Percentiles rank a stretch among this genome's conserved stretches.
Conservation (phyloP, 225 moss, liverwort and hornwort species). For the Pseudoscleropodium purum region DNA sequence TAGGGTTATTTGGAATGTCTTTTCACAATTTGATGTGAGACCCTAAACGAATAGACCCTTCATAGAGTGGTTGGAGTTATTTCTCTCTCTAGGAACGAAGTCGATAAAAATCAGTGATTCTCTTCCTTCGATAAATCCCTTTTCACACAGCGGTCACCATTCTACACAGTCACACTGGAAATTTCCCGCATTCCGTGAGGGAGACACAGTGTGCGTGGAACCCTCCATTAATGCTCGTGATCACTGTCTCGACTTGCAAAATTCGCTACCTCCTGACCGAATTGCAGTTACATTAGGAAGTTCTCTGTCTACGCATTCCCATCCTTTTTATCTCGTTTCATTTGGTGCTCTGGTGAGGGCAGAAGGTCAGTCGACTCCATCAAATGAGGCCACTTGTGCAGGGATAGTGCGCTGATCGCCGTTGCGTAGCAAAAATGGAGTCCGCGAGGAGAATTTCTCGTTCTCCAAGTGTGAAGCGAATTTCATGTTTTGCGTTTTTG, state of each 20-base stretch:
- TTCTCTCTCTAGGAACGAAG: neutral
- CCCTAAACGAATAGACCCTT: no score
- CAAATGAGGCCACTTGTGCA: neutral
- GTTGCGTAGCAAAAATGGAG: neutral
- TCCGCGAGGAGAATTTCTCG: neutral
- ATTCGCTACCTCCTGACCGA: neutral
- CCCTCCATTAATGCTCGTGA: neutral
- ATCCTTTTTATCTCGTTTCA: neutral
- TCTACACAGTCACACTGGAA: neutral
- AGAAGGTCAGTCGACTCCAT: neutral
- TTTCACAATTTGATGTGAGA: neutral
- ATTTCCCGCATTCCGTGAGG: neutral
- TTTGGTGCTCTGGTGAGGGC: neutral
- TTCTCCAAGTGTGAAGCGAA: neutral
- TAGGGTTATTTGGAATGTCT: neutral
- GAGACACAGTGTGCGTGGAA: neutral
- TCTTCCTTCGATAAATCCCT: neutral
- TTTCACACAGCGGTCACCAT: neutral
- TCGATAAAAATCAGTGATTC: neutral
- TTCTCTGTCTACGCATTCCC: neutral
- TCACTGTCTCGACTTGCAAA: neutral
- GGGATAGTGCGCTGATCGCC: neutral
- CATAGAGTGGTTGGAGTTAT: neutral
- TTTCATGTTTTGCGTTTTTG: neutral
- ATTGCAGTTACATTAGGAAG: neutral